These are phyloP conservation scores for Malus sieversii DNA, from an alignment of 306 rosid species.

Conservation along the genomic window DNA sequence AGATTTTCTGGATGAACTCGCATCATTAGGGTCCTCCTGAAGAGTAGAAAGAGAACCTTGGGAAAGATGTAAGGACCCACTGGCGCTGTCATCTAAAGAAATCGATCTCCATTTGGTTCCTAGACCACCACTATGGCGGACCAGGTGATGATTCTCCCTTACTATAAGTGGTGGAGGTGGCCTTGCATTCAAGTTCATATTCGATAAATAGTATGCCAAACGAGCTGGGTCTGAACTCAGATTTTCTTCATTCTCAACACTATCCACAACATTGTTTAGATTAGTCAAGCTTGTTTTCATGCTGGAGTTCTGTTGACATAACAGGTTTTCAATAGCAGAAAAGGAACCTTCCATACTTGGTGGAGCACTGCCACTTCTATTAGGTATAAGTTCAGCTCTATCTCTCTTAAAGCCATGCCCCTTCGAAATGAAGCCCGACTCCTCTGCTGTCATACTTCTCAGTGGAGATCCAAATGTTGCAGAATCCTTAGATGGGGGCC, in stretches of 20 bases:
- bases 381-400: slow-evolving; percentile 27
- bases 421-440: slow-evolving; percentile 26
- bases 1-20: slow-evolving; percentile 38
- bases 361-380: slow-evolving; percentile 65
- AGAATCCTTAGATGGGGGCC: slow-evolving; percentile 38
- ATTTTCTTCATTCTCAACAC: slow-evolving; percentile 38
- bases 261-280: slow-evolving; percentile 16
- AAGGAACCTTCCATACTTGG: slow-evolving; percentile 67
- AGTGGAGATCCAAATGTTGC: slow-evolving; percentile 33
- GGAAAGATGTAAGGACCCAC: slow-evolving; percentile 36
- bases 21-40: slow-evolving; percentile 66
- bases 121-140: slow-evolving; percentile 41
- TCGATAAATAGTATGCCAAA: slow-evolving; percentile 42
- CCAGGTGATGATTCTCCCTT: slow-evolving; percentile 38
- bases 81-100: slow-evolving; percentile 47
- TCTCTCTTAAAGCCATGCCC: slow-evolving; percentile 17
- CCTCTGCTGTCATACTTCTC: slow-evolving; percentile 30
- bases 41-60: slow-evolving; percentile 56
- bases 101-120: slow-evolving; percentile 34
- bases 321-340: slow-evolving; percentile 36
- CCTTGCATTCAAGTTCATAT: slow-evolving; percentile 63
- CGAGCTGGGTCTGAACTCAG: slow-evolving; percentile 46
- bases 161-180: slow-evolving; percentile 53
- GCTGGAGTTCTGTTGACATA: slow-evolving; percentile 29
- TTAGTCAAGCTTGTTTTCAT: slow-evolving; percentile 23